A percentile compares a stretch with the other conserved stretches of the same genome.
phyloP scores from a whole-genome alignment of 1,139 yeast species.

The Saccharomyces hybrid region DNA sequence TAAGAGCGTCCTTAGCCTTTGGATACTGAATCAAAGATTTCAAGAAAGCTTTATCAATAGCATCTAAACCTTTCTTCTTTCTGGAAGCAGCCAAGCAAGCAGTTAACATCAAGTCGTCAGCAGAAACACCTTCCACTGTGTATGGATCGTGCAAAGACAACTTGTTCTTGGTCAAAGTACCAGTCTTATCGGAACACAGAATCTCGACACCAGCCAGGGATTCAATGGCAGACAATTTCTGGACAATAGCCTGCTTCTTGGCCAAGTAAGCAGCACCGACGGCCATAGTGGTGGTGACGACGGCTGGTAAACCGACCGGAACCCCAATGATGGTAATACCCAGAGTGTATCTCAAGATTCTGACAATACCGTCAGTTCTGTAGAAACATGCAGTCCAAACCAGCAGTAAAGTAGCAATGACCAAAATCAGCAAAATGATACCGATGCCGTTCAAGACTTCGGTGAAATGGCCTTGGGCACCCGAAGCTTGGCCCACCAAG shows the following conservation, averaged over 20 bases:
- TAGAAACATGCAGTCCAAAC: slow-evolving; percentile 96
- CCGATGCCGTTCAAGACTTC: slow-evolving; percentile 98
- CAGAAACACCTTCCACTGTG: slow-evolving; percentile 98
- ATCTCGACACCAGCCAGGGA: slow-evolving; percentile 99
- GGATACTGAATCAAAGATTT: slow-evolving; percentile 82
- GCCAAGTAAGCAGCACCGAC: slow-evolving; percentile 99
- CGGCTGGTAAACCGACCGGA: slow-evolving; percentile 99
- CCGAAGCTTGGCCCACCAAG: slow-evolving; percentile 90
- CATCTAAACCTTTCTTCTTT: slow-evolving; percentile 98
- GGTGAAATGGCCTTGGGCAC: slow-evolving; percentile 93
- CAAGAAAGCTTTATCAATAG: slow-evolving; percentile 95
- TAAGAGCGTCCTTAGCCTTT: slow-evolving; percentile 90
- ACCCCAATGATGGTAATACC: slow-evolving; percentile 99
- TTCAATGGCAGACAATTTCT: slow-evolving; percentile 96
- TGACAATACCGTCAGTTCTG: slow-evolving; percentile 83
- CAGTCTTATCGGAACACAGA: slow-evolving; percentile 98
- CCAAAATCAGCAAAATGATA: slow-evolving; percentile 83
- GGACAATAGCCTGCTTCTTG: slow-evolving; percentile 97
- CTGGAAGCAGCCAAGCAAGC: slow-evolving; percentile 98
- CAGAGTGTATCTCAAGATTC: slow-evolving; percentile 87
- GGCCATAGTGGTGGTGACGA: slow-evolving; percentile 98
- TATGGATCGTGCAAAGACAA: slow-evolving; percentile 95
- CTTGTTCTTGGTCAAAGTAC: slow-evolving; percentile 98
- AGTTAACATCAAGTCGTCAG: slow-evolving; percentile 94
- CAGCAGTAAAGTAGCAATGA: slow-evolving; percentile 76